Conservation (phyloP, 805 yeast genomes). For the Naumovozyma castellii region DNA sequence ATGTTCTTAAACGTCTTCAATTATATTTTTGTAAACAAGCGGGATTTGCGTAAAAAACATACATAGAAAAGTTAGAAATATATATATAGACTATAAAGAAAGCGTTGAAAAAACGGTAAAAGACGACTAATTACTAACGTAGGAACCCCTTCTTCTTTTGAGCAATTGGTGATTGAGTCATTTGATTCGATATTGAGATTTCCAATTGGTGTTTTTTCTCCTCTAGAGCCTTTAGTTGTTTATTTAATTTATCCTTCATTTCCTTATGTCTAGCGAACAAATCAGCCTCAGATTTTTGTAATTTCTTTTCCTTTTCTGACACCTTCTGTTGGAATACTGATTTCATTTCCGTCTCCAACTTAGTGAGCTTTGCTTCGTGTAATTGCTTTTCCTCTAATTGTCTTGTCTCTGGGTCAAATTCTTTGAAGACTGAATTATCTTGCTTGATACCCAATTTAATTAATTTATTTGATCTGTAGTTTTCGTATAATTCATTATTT, state of each 20-base stretch:
- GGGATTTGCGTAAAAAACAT: too few species aligned
- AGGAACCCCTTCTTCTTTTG: slow-evolving; percentile 71
- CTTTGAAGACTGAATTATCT: slow-evolving; percentile 87
- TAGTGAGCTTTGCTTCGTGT: slow-evolving; percentile 88
- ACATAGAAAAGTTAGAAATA: too few species aligned
- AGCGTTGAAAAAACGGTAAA: too few species aligned
- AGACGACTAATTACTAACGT: too few species aligned
- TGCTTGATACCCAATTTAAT: slow-evolving; percentile 77
- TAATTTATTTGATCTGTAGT: slow-evolving; percentile 80
- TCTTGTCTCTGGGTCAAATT: slow-evolving; percentile 83
- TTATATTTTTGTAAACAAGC: too few species aligned
- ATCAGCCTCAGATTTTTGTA: slow-evolving; percentile 94
- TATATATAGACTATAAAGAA: too few species aligned
- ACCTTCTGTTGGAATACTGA: slow-evolving; percentile 94
- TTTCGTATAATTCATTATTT: slow-evolving; percentile 65
- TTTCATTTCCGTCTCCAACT: slow-evolving; percentile 95
- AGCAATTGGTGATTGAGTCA: slow-evolving; percentile 38
- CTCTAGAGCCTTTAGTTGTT: slow-evolving; percentile 82
- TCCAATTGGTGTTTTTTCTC: slow-evolving; percentile 81
- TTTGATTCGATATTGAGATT: slow-evolving; percentile 27
- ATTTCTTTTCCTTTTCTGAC: slow-evolving; percentile 89
- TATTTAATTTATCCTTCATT: slow-evolving; percentile 87
- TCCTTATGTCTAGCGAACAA: slow-evolving; percentile 91
- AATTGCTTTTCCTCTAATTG: slow-evolving; percentile 88
- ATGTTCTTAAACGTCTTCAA: too few species aligned